Evolutionary conservation across 441 rosid species (phyloP), one percentile per base, ranked within the genome.

Genomic region (Populus hybrid): DNA sequence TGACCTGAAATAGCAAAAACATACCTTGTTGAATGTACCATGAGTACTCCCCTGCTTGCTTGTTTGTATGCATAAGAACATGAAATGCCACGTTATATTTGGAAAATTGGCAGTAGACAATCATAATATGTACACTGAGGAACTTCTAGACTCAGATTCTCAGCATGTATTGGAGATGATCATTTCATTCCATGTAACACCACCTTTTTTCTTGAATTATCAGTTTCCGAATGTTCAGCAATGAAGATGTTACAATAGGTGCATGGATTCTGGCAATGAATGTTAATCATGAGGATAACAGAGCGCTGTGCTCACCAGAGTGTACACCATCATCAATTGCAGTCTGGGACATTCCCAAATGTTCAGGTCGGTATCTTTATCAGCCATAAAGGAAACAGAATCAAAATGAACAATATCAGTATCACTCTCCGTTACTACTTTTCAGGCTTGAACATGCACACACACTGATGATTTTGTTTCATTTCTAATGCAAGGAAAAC

Each of bases 211-310:
- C 79, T 78, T 45, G 80, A 79, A 83, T 77, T 70, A 77, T 53
- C 90, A 92, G 99, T 82, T 90, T 94, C 76, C 88, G 97, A 85
- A 94, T 94, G 98, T 94, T 94, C 81, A 95, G 98, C 88, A 94
- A 95, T 29, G 98, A 95, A 85, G 99, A 94, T 80, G 98, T 94
- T 73, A 95, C 97, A 56, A 92, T 95, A 68, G 99, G 95, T 79
- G 88, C 98, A 73, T 95, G 97, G 99, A 94, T 95, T 97, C 92
- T 95, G 69, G 97, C 98, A 79, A 95, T 94, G 97, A 95, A 95
- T 85, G 98, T 95, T 59, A 83, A 91, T 71, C 97, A 94, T 21
- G 99, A 95, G 87, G 82, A 95, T 77, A 88, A 87, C 74, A 81
- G 84, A 73, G 90, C 86, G 69, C 88, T 94, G 31, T 92, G 97